A percentile compares a stretch with the other conserved stretches of the same genome.
Evolutionary conservation across 331 rosid genomes (phyloP).

Genomic region (Phaseolus coccineus): DNA sequence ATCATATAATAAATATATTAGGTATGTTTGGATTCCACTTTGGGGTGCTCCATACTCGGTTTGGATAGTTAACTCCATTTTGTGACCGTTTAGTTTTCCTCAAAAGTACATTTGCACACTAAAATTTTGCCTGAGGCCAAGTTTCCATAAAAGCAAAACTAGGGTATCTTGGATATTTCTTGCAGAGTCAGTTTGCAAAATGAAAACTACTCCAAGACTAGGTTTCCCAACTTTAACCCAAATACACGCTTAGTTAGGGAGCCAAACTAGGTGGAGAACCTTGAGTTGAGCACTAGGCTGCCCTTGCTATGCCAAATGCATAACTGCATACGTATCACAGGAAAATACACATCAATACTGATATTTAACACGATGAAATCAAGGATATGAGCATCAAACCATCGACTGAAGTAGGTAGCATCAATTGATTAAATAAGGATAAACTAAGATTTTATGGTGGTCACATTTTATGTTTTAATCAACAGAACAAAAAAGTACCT

Average conservation of each 20-base stretch:
- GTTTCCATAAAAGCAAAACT: too few relatives aligned
- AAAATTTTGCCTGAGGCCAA: background rate
- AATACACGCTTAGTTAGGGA: background rate
- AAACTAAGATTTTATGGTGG: background rate
- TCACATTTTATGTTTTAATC: constrained; percentile 4
- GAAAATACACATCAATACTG: background rate
- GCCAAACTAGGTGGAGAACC: background rate
- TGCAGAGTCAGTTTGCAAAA: too few relatives aligned
- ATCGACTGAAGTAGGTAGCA: constrained; percentile 6
- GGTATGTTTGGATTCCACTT: too few relatives aligned
- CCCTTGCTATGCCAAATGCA: background rate
- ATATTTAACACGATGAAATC: background rate
- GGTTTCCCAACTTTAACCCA: background rate
- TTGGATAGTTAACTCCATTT: too few relatives aligned
- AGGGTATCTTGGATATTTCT: too few relatives aligned
- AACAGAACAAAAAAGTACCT: background rate
- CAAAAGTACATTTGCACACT: too few relatives aligned
- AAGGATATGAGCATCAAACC: constrained; percentile 1
- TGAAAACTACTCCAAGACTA: background rate
- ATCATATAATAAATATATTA: constrained; percentile 19
- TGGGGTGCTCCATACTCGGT: too few relatives aligned
- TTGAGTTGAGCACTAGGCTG: background rate
- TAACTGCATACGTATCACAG: background rate
- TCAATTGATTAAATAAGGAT: constrained; percentile 29
- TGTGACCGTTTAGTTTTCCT: too few relatives aligned